Base-by-base conservation (phyloP, 176 grass and related monocot genomes). In the maize (Zea mays) region DNA sequence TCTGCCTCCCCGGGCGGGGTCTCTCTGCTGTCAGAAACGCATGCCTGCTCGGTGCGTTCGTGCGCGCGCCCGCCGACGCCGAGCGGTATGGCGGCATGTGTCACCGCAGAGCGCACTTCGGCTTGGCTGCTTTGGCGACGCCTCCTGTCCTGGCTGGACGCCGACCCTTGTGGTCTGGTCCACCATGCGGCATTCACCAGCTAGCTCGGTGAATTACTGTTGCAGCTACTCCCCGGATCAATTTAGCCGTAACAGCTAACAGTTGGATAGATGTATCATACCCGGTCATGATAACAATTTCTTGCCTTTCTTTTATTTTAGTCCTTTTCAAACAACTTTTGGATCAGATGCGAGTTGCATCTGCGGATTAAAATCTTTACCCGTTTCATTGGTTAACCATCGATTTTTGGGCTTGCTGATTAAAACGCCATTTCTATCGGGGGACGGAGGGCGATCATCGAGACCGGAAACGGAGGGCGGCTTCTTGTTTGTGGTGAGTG, bases 61-160 rank as follows among this genome's bases (percentile, higher is more conserved):
- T 63, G 45, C 45, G 75, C 34, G 44, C 45, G 56, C 4, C 14
- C 21, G 58, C 46, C 45, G 75, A 69, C 67, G 67, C 67, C 10
- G 67, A 19, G 75, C 2, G 75, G 62, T 15, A 65, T 78, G 75
- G 75, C 75, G 46, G 63, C 62, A 78, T 65, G 75, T 78, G 61
- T 52, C 75, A 21, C 59, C 61, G 75, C 75, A 40, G 75, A 49
- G 74, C 27, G 71, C 38, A 20, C 35, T 45, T 63, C 8, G 8
- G 0, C n/a, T 67, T 67, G 38, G 16, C 8, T 27, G 27, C 27
- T 27, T 27, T 49, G 11, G 56, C 41, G 6, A 27, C 41, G 43
- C 12, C 72, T 17, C 33, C 68, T 49, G 48, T 8, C 48, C 68
- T 71, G 68, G 35, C n/a, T 51, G 10, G 37, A 9, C 6, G 0